Base-by-base conservation (phyloP, 768 basidiomycete genomes). In the Ramaria rubella region DNA sequence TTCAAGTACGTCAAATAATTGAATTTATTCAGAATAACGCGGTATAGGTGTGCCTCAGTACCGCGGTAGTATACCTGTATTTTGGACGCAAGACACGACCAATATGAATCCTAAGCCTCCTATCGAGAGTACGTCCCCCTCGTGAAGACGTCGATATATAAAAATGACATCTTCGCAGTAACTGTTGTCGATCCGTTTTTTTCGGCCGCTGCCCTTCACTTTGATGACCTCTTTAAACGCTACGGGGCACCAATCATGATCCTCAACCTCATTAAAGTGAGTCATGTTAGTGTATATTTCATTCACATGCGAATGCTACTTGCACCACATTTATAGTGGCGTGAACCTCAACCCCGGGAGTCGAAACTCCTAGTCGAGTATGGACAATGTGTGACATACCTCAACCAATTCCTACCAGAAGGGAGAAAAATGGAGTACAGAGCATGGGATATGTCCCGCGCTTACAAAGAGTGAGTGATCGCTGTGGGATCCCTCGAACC, bases 381-480 rank as follows among this genome's bases (percentile, higher is more conserved):
- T 64, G 89, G 86, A 0, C 83, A 94, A 67, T 99, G 96, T 65
- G 86, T 97, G 17, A 69, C 79, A 49, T 99, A 96, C 66, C 77
- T 99, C 29, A 98, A 98, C 60, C 95, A 99, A 67, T 97, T 96
- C 70, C 71, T 99, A 12, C 95, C 96, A 0, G 75, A 77, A 6
- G 85, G 77, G 26, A 87, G 89, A 72, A 85, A 85, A 72, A 91
- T 99, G 83, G 77, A 85, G 14, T 96, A 98, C 66, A 82, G 90
- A 42, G 83, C 93, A 14, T 99, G 93, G 90, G 96, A 99, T 68
- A 96, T 98, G 90, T 86, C 87, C 4, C 79, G 88, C 38, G 93
- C 94, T 2, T 91, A 94, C 61, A 96, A 96, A 68, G 90, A 92
- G 94, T 91, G 63, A n/a, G 78, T 62, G 17, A 4, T 49, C 48